A percentile compares a stretch with the other conserved stretches of the same genome.
These are phyloP conservation scores for Trypanosoma cruzi DNA, from an alignment of 208 protist genomes.

Conservation along the genomic window DNA sequence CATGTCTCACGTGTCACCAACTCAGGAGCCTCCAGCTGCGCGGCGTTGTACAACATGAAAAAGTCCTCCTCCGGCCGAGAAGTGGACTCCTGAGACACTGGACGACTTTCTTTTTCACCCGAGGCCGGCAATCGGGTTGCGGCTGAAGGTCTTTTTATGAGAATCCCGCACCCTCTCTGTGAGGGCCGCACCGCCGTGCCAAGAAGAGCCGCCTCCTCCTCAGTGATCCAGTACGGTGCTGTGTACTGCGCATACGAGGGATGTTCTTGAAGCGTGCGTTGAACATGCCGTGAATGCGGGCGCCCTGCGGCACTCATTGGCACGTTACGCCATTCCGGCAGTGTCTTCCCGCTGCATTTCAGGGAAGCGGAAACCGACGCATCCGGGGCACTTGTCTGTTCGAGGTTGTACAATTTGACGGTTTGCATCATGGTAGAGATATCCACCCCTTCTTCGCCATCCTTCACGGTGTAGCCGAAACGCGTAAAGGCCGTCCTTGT, in stretches of 20 bases:
- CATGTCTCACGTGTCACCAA: slow-evolving; percentile 29
- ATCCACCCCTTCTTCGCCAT: slow-evolving; percentile 31
- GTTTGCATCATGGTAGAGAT: background rate
- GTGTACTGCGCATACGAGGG: slow-evolving; percentile 23
- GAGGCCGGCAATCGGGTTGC: background rate
- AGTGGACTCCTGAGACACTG: background rate
- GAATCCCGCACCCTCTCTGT: slow-evolving; percentile 29
- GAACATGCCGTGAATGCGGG: background rate
- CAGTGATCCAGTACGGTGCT: slow-evolving; percentile 42
- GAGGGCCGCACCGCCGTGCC: slow-evolving; percentile 28
- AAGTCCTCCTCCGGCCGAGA: background rate
- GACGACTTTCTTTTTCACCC: background rate
- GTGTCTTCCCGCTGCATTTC: background rate
- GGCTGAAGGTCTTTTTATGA: background rate
- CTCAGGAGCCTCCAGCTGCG: slow-evolving; percentile 40
- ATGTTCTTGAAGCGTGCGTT: slow-evolving; percentile 1
- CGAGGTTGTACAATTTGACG: slow-evolving; percentile 57
- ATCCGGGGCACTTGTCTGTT: slow-evolving; percentile 43
- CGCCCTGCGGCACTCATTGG: slow-evolving; percentile 17
- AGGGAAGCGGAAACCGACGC: background rate
- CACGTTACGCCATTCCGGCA: background rate
- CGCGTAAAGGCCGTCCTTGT: slow-evolving; percentile 25
- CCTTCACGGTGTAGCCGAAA: slow-evolving; percentile 23
- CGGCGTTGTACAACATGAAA: slow-evolving; percentile 46
- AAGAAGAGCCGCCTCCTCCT: slow-evolving; percentile 28